Conservation (phyloP, 306 rosid genomes). For the Crataegus laevigata region DNA sequence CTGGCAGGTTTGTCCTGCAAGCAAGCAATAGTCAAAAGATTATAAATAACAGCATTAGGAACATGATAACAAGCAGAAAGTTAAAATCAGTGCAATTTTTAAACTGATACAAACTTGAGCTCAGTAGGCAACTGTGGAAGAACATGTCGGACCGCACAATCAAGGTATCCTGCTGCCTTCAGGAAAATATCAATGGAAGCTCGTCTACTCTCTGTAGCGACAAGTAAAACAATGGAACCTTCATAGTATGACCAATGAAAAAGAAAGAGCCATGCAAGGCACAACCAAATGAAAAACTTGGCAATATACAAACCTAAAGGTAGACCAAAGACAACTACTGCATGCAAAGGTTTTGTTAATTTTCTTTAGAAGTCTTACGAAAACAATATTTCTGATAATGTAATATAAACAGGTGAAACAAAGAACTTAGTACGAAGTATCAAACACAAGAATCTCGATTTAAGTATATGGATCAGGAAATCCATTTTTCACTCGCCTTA, state of each 20-base stretch:
- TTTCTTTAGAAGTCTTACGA: neutral
- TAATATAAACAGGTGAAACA: neutral
- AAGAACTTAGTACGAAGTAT: neutral
- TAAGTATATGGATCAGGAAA: neutral
- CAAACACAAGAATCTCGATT: neutral
- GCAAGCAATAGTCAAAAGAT: slow-evolving; percentile 20
- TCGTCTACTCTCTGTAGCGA: slow-evolving; percentile 70
- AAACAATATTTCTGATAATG: neutral
- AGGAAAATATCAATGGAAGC: slow-evolving; percentile 77
- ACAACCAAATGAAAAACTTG: neutral
- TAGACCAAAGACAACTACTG: neutral
- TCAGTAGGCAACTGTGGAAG: slow-evolving; percentile 83
- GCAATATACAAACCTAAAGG: slow-evolving; percentile 1
- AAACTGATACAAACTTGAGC: slow-evolving; percentile 54
- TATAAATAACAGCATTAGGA: slow-evolving; percentile 10
- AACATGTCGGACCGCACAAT: slow-evolving; percentile 89
- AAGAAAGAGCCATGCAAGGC: neutral
- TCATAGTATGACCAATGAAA: neutral
- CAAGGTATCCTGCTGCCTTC: slow-evolving; percentile 91
- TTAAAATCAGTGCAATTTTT: neutral
- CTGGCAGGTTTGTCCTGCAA: slow-evolving; percentile 86
- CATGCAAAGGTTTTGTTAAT: neutral
- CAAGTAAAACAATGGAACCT: slow-evolving; percentile 16
- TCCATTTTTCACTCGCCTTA: neutral
- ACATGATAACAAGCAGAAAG: slow-evolving; percentile 9